Evolutionary conservation across 2,329 filamentous ascomycete species (phyloP), one percentile per base, ranked within the genome.

Genomic region (Chalara sp.): DNA sequence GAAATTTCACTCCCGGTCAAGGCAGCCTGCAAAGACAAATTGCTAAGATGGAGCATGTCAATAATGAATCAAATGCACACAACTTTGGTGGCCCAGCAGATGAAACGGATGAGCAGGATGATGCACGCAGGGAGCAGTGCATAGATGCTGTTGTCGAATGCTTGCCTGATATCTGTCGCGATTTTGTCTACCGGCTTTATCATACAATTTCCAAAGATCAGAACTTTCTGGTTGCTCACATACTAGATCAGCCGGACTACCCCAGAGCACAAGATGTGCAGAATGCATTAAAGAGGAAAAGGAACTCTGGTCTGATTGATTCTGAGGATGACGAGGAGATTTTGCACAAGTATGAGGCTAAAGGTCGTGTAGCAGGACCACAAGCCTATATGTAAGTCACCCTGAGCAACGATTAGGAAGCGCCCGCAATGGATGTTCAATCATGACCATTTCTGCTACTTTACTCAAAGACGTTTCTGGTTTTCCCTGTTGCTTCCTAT

Each of bases 161-260:
- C 6, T 76, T 78, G 49, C 75, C 75, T 6, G 72, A 72, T 46
- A 73, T 77, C 40, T 69, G 68, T 49, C 67, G 62, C 28, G 60
- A 68, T 8, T 68, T 73, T 57, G 67, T 76, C 28, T 56, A 56
- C 8, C 56, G 61, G 12, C 58, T 74, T n/a, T 72, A 69, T 52
- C 54, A 64, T 28, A 56, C 53, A 32, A 44, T 59, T 10, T 50
- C 50, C 7, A 32, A 56, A 30, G 53, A 58, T 8, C 58, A 61
- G 6, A 56, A 58, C 12, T 60, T 61, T 48, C 58, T 64, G n/a
- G 59, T 67, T 33, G 58, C 64, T 37, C 56, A 64, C n/a, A 63
- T 77, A 30, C 63, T 75, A 13, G 66, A 72, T 12, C 63, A 70
- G 41, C 67, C 74, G 43, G 68, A 68, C 47, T 78, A 77, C 58